Percentiles rank a stretch among this genome's conserved stretches.
Evolutionary conservation across 1,284 basidiomycete species (phyloP).

Genomic region (Ceratobasidium sp.): DNA sequence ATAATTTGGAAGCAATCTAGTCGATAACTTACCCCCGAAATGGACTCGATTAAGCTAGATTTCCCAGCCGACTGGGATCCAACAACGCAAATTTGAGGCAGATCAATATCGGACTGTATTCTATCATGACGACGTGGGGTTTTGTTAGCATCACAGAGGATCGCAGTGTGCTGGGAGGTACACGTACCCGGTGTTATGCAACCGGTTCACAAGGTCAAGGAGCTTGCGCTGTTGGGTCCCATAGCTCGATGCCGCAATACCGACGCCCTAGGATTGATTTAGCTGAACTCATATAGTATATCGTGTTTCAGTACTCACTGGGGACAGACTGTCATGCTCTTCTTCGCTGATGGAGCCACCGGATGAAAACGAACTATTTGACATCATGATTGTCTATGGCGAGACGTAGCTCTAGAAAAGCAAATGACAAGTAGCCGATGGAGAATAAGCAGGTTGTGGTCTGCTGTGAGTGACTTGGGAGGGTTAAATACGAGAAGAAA

Average conservation of each 20-base stretch:
- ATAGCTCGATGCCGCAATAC: slow-evolving; percentile 12
- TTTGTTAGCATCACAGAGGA: too few species aligned
- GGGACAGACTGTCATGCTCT: too few species aligned
- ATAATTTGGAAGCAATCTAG: background rate
- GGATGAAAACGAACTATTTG: too few species aligned
- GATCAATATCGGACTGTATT: slow-evolving; percentile 52
- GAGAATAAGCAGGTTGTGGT: background rate
- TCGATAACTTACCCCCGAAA: slow-evolving; percentile 43
- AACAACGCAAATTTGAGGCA: slow-evolving; percentile 63
- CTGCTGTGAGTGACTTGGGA: too few species aligned
- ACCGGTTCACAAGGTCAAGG: slow-evolving; percentile 40
- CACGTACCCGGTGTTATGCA: slow-evolving; percentile 43
- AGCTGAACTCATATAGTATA: too few species aligned
- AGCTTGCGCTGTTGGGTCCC: slow-evolving; percentile 30
- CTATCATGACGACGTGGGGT: background rate
- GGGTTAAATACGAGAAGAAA: background rate
- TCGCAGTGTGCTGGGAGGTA: too few species aligned
- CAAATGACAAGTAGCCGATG: too few species aligned
- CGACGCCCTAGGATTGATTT: slow-evolving; percentile 12
- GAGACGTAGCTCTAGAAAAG: background rate
- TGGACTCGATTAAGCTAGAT: slow-evolving; percentile 56
- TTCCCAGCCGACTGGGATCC: slow-evolving; percentile 68
- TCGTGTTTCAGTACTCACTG: too few species aligned
- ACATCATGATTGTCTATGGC: too few species aligned
- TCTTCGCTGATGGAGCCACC: too few species aligned